Evolutionary conservation across 179 eudicot species (phyloP).

Genomic region (Silene coronaria): DNA sequence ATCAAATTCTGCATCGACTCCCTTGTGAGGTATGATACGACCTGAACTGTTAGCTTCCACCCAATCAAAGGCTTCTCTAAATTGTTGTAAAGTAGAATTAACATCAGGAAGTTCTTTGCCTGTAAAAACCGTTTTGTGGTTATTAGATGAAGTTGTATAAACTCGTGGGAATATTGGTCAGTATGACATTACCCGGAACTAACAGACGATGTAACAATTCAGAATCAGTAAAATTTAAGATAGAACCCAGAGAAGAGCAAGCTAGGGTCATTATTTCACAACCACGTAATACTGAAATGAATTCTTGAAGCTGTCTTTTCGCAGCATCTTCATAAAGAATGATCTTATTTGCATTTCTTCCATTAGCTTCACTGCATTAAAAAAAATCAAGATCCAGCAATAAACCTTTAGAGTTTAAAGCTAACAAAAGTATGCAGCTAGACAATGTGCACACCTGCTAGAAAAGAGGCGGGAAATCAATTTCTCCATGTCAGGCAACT

Average conservation of each 20-base stretch:
- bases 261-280: conserved; percentile 70
- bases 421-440: neutral
- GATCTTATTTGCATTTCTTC: conserved; percentile 84
- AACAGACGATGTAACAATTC: conserved; percentile 55
- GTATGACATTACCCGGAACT: conserved; percentile 54
- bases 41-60: conserved; percentile 81
- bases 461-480: conserved; percentile 79
- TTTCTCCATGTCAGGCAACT: conserved; percentile 96
- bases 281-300: conserved; percentile 76
- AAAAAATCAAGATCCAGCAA: conserved; percentile 12
- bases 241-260: conserved; percentile 65
- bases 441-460: conserved; percentile 46
- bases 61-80: conserved; percentile 91
- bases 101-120: conserved; percentile 77
- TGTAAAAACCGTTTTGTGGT: conserved; percentile 29
- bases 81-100: conserved; percentile 49
- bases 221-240: conserved; percentile 57
- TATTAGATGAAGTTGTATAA: conserved; percentile 23
- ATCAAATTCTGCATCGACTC: conserved; percentile 77
- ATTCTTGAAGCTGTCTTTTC: conserved; percentile 88
- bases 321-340: conserved; percentile 88
- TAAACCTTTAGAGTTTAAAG: conserved; percentile 14
- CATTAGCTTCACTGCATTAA: conserved; percentile 74
- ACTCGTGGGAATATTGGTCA: neutral
- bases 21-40: conserved; percentile 79